Conservation (phyloP, 345 rosid species). For the Bretschneidera sinensis region DNA sequence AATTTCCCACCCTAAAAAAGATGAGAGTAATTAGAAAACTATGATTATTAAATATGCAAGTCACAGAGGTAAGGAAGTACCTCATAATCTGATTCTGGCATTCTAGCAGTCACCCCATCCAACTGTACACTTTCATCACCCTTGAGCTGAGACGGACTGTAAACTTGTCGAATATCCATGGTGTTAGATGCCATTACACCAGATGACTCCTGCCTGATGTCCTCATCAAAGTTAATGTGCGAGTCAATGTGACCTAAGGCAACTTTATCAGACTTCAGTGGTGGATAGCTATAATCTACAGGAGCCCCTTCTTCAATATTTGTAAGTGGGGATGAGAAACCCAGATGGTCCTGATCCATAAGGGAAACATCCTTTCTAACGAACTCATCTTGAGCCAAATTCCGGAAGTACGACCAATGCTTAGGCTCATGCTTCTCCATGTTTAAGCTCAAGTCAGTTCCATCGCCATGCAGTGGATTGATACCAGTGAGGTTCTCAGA, state of each 20-base stretch:
- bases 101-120: constrained; percentile 50
- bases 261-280: constrained; percentile 38
- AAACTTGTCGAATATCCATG: no score
- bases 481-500: constrained; percentile 43
- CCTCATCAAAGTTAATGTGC: constrained; percentile 38
- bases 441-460: constrained; percentile 63
- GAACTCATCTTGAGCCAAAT: constrained; percentile 69
- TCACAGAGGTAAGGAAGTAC: constrained; percentile 35
- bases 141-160: constrained; percentile 30
- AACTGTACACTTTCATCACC: constrained; percentile 58
- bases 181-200: constrained; percentile 25
- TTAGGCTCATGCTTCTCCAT: constrained; percentile 72
- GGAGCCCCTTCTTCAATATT: constrained; percentile 27
- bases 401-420: constrained; percentile 82
- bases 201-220: constrained; percentile 28
- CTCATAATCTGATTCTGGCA: constrained; percentile 49
- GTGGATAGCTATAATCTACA: constrained; percentile 51
- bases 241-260: constrained; percentile 34
- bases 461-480: constrained; percentile 40
- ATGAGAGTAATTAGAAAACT: constrained; percentile 18
- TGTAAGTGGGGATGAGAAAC: constrained; percentile 28
- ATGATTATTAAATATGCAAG: no score
- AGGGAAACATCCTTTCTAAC: constrained; percentile 46
- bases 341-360: constrained; percentile 51
- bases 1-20: constrained; percentile 52